phyloP scores from a whole-genome alignment of 163 green algal genomes.

The Chlamydomonas reinhardtii region DNA sequence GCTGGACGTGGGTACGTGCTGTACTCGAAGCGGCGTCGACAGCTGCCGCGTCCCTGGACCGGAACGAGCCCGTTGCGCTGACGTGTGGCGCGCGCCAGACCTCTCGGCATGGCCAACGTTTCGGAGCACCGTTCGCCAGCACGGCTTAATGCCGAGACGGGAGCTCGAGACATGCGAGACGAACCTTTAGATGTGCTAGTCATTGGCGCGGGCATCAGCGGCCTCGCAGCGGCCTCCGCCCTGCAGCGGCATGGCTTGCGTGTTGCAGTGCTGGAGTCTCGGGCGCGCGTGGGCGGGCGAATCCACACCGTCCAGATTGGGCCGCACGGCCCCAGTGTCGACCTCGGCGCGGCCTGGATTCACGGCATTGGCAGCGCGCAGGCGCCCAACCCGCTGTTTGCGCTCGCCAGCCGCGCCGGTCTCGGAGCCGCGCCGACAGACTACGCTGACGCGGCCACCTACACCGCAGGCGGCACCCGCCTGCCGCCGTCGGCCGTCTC shows the following conservation, averaged over 20 bases:
- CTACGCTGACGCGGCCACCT: constrained; percentile 43
- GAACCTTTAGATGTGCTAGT: constrained; percentile 28
- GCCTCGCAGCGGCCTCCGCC: constrained; percentile 15
- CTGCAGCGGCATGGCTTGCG: constrained; percentile 9
- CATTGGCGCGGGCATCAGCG: constrained; percentile 46
- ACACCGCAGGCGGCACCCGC: not conserved
- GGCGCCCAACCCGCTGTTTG: constrained; percentile 37
- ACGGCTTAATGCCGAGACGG: no score
- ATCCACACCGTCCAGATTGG: constrained; percentile 29
- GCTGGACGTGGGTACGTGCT: no score
- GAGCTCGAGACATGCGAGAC: not conserved
- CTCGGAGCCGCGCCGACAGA: constrained; percentile 21
- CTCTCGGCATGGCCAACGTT: not conserved
- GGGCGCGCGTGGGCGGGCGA: constrained; percentile 37
- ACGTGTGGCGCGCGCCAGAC: no score
- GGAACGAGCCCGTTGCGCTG: no score
- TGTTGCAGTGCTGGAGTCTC: constrained; percentile 43
- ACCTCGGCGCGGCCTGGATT: constrained; percentile 47
- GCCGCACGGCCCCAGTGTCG: not conserved
- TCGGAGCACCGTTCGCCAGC: not conserved
- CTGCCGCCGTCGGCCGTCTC: constrained; percentile 10
- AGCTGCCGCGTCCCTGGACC: no score
- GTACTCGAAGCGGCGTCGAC: no score
- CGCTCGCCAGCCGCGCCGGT: constrained; percentile 3
- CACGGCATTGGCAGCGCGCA: constrained; percentile 46